These are phyloP conservation scores for Prunus mira DNA, from an alignment of 306 rosid species.

Conservation along the genomic window DNA sequence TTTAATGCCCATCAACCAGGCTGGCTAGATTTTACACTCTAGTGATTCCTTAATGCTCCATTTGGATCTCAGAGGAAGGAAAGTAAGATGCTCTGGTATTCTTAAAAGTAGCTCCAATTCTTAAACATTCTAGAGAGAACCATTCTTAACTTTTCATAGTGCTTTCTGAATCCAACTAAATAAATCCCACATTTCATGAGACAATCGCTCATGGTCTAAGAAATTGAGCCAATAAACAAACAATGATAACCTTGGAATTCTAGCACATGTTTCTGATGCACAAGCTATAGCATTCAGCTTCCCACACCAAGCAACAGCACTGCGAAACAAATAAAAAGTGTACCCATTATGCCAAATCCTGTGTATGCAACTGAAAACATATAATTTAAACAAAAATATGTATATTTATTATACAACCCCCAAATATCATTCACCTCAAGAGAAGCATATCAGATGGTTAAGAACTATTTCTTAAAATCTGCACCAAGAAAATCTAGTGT, in stretches of 20 bases:
- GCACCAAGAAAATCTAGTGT: too few species aligned
- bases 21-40: background rate
- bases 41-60: background rate
- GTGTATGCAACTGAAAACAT: background rate
- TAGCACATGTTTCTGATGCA: constrained; percentile 92
- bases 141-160: background rate
- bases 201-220: background rate
- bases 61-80: background rate
- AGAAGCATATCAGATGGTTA: background rate
- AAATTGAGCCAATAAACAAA: constrained; percentile 1
- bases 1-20: background rate
- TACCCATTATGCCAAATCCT: constrained; percentile 1
- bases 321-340: constrained; percentile 29
- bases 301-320: constrained; percentile 96
- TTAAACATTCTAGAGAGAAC: background rate
- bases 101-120: background rate
- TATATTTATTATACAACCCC: background rate
- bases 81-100: background rate
- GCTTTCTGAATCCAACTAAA: constrained; percentile 3
- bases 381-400: background rate
- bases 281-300: constrained; percentile 96
- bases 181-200: background rate
- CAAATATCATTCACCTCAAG: background rate
- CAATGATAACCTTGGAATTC: constrained; percentile 79
- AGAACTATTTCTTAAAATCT: background rate